Percentiles rank a stretch among this genome's conserved stretches.
These are phyloP conservation scores for Leccinum imitatum DNA, from an alignment of 768 basidiomycete genomes.

Conservation along the genomic window DNA sequence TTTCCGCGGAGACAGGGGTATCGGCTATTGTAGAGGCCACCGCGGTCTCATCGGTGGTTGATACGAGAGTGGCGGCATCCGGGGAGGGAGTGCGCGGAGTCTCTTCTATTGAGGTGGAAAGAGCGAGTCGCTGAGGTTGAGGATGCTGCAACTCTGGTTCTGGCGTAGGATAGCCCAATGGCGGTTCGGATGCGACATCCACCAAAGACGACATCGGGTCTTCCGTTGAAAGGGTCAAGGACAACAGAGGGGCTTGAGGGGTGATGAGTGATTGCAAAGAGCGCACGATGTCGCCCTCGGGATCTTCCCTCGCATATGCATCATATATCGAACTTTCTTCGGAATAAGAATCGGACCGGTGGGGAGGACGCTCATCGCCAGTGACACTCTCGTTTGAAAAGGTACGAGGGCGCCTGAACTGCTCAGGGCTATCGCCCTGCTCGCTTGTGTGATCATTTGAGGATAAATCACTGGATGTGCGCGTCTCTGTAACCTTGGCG, in stretches of 20 bases:
- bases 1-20: constrained; percentile 19
- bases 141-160: constrained; percentile 59
- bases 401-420: constrained; percentile 35
- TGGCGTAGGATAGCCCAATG: constrained; percentile 36
- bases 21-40: constrained; percentile 27
- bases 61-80: constrained; percentile 32
- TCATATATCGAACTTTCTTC: constrained; percentile 85
- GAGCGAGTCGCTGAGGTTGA: constrained; percentile 54
- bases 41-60: constrained; percentile 27
- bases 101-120: constrained; percentile 29
- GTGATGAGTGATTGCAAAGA: constrained; percentile 22
- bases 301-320: constrained; percentile 66
- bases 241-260: constrained; percentile 22
- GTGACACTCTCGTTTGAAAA: constrained; percentile 37
- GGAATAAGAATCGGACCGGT: constrained; percentile 71
- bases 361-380: constrained; percentile 40
- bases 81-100: constrained; percentile 66
- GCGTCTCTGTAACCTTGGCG: constrained; percentile 38
- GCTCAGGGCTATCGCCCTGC: constrained; percentile 54
- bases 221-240: constrained; percentile 25
- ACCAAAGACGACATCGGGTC: constrained; percentile 5
- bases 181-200: constrained; percentile 22
- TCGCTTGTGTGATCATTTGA: constrained; percentile 54
- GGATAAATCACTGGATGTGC: constrained; percentile 70
- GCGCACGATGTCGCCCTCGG: constrained; percentile 38